phyloP scores from a whole-genome alignment of 164 flowering plant genomes.

The Taxillus chinensis region DNA sequence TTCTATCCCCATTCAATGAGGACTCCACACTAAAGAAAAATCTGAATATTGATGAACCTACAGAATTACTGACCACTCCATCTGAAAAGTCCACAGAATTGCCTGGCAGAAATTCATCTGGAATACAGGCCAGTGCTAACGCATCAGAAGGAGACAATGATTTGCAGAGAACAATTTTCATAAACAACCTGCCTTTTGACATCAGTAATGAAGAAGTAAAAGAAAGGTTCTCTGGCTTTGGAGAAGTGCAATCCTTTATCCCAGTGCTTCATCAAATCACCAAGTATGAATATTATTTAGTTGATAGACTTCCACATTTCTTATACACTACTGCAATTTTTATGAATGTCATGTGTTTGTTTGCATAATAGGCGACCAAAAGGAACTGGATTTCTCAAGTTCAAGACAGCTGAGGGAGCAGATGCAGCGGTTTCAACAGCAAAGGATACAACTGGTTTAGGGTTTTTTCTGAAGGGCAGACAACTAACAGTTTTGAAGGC shows the following conservation, averaged over 20 bases:
- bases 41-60: slow-evolving; percentile 8
- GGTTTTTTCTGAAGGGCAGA: slow-evolving; percentile 72
- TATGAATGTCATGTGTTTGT: slow-evolving; percentile 8
- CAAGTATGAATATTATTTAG: slow-evolving; percentile 35
- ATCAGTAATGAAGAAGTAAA: slow-evolving; percentile 62
- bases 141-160: slow-evolving; percentile 37
- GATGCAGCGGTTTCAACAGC: slow-evolving; percentile 70
- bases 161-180: slow-evolving; percentile 56
- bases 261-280: slow-evolving; percentile 85
- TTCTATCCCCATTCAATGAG: slow-evolving; percentile 15
- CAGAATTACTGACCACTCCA: slow-evolving; percentile 7
- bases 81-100: slow-evolving; percentile 15
- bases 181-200: slow-evolving; percentile 86
- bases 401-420: slow-evolving; percentile 48
- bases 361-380: slow-evolving; percentile 64
- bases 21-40: slow-evolving; percentile 16
- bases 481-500: slow-evolving; percentile 71
- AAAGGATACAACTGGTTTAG: slow-evolving; percentile 40
- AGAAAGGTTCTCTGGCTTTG: slow-evolving; percentile 68
- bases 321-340: neutral
- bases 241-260: slow-evolving; percentile 66
- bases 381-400: slow-evolving; percentile 93
- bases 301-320: slow-evolving; percentile 5
- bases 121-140: slow-evolving; percentile 9
- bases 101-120: slow-evolving; percentile 14